Base-by-base conservation (phyloP, 2,329 filamentous ascomycete genomes). In the Hypomyces rosellus region DNA sequence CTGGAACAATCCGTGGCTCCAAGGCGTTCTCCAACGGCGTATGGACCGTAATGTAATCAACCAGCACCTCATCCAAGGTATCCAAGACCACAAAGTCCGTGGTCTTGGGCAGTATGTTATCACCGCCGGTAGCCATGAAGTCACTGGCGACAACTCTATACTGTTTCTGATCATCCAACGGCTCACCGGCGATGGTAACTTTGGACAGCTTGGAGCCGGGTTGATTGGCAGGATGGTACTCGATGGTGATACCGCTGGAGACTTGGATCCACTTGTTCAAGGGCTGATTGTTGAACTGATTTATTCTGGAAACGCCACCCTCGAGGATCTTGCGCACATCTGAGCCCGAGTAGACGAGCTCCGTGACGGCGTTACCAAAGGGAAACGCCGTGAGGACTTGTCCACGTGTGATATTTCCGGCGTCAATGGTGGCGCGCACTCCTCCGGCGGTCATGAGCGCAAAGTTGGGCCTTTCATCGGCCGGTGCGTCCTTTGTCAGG, bases 401-500 rank as follows among this genome's bases (percentile, higher is more conserved):
- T 48, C 82, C 82, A 34, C 81, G 77, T 3, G 81, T 86, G 59
- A 86, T 77, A 48, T 76, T 65, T 9, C 82, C 83, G 15, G 67
- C 62, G 39, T 82, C 80, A 46, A 86, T 86, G 34, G 77, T 79
- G 3, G 82, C 80, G 16, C 82, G 80, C 47, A 86, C 75, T 25
- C 82, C 82, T 13, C 82, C 82, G 1, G 77, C 77, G 63, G 86
- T 86, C 65, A 82, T 77, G 44, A 86, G 64, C 1, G 80, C 80
- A 51, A 84, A 82, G 58, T 74, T 72, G 25, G 76, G 72, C 8
- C 65, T 52, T 34, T 64, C 65, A 30, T 70, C 39, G 64, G 34
- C 38, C 1, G 33, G 43, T 5, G 18, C 65, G 20, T 51, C 55
- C 30, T 52, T 52, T 47, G 73, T 72, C 51, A 67, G 66, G 60